Evolutionary conservation across 345 rosid genomes (phyloP), one percentile per base, ranked within the genome.

Genomic region (Boechera retrofracta): DNA sequence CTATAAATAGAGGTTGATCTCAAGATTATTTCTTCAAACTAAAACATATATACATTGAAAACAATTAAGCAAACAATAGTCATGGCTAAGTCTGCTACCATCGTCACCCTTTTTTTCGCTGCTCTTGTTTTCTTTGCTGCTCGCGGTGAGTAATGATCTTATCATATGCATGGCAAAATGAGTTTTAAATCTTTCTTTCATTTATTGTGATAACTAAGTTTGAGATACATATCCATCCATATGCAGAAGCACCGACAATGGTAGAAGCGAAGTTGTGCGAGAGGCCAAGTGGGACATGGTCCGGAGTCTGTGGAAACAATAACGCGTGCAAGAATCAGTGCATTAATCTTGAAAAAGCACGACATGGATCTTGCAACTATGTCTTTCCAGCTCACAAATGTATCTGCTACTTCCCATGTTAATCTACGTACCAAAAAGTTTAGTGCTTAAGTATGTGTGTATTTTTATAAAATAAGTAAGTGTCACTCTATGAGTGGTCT

Each of bases 291-390:
- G 10, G 18, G 24, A 32, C 63, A n/a, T 58, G 63, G 63, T 32
- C 41, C 9, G 63, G 63, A 7, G 63, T 58, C 9, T 57, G 63
- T 32, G 39, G 39, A 15, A 32, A 33, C 41, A 31, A 4, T n/a
- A 33, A n/a, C n/a, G 24, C 41, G 6, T 58, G 63, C 41, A 32
- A 32, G 63, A 58, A 58, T 4, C 63, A 58, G 2, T 59, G 64
- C 64, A 79, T 91, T 62, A 75, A 38, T 56, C 82, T 89, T 35
- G 64, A 59, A 44, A 2, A 5, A 59, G 64, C 64, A 16, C 12
- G 12, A 35, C 64, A 35, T n/a, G 64, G 64, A 8, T 59, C 64
- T 35, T 59, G 64, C 28, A 36, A 59, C 12, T 59, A 33, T 35
- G 26, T 36, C 10, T 58, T 58, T 42, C 48, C 49, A 18, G 4